phyloP scores from a whole-genome alignment of 371 early-diverging fungal species.

The Basidiobolus meristosporus region DNA sequence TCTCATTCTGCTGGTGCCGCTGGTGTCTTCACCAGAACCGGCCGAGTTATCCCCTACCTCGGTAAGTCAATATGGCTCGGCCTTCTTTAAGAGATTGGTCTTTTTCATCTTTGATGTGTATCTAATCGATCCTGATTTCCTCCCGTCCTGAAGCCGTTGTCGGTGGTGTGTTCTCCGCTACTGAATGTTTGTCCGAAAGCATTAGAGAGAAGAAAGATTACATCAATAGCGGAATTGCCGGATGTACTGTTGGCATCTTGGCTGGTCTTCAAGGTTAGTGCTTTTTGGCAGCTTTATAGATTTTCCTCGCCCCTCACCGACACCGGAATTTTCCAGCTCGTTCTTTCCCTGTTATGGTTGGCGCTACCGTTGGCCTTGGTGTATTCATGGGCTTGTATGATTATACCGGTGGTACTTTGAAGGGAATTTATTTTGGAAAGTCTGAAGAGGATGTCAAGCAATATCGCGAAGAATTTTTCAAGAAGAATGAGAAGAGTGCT shows the following conservation, averaged over 20 bases:
- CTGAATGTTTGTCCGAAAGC: background rate
- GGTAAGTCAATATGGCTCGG: background rate
- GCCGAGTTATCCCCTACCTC: background rate
- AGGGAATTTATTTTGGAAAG: background rate
- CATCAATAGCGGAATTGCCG: background rate
- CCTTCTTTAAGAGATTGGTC: background rate
- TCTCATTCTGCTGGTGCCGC: background rate
- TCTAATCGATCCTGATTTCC: no score
- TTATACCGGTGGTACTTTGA: background rate
- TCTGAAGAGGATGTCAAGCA: background rate
- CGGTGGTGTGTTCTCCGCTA: background rate
- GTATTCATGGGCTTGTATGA: background rate
- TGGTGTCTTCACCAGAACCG: constrained; percentile 1
- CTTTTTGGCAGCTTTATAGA: no score
- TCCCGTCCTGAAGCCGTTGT: no score
- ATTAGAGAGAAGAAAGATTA: background rate
- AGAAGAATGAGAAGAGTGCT: no score
- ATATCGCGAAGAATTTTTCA: background rate
- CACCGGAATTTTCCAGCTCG: background rate
- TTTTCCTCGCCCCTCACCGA: no score
- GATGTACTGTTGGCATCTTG: background rate
- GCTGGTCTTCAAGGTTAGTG: background rate
- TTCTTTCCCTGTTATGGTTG: background rate
- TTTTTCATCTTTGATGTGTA: no score
- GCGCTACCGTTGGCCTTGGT: background rate